A percentile compares a stretch with the other conserved stretches of the same genome.
Evolutionary conservation across 1,284 basidiomycete species (phyloP).

Genomic region (Cryptococcus sp.): DNA sequence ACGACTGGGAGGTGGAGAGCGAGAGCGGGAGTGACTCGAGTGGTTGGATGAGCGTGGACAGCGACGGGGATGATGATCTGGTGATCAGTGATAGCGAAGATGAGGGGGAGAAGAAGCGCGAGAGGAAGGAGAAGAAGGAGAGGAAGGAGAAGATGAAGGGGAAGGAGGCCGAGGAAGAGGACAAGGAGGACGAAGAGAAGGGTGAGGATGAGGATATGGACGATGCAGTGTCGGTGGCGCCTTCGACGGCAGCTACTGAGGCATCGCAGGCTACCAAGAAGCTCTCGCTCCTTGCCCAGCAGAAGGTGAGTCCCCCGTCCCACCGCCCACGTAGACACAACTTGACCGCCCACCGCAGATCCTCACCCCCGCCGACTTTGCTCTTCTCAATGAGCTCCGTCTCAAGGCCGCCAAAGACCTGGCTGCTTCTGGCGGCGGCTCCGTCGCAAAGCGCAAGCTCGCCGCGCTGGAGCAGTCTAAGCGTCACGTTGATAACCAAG

Average conservation of each 20-base stretch:
- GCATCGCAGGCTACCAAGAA: conserved; percentile 41
- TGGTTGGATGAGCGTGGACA: conserved; percentile 83
- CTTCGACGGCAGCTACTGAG: conserved; percentile 35
- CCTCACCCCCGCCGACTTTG: conserved; percentile 95
- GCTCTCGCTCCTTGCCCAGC: conserved; percentile 48
- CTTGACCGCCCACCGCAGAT: conserved; percentile 59
- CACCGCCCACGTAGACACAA: not conserved
- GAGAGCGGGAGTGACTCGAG: conserved; percentile 63
- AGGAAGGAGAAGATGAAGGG: conserved; percentile 36
- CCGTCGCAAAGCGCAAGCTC: conserved; percentile 81
- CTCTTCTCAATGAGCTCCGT: conserved; percentile 83
- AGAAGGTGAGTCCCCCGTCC: conserved; percentile 37
- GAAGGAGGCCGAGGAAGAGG: conserved; percentile 17
- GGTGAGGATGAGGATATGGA: conserved; percentile 34
- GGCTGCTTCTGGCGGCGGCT: conserved; percentile 63
- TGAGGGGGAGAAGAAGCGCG: conserved; percentile 55
- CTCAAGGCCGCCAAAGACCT: conserved; percentile 73
- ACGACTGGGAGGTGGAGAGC: conserved; percentile 80
- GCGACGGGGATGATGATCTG: conserved; percentile 66
- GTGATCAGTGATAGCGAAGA: conserved; percentile 84
- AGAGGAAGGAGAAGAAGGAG: conserved; percentile 47
- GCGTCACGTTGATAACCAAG: conserved; percentile 54
- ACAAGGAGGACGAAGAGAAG: conserved; percentile 24
- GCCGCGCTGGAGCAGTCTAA: conserved; percentile 69
- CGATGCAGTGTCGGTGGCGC: conserved; percentile 43